Evolutionary conservation across 257 asterid genomes (phyloP).

Genomic region (Solanum piurae): DNA sequence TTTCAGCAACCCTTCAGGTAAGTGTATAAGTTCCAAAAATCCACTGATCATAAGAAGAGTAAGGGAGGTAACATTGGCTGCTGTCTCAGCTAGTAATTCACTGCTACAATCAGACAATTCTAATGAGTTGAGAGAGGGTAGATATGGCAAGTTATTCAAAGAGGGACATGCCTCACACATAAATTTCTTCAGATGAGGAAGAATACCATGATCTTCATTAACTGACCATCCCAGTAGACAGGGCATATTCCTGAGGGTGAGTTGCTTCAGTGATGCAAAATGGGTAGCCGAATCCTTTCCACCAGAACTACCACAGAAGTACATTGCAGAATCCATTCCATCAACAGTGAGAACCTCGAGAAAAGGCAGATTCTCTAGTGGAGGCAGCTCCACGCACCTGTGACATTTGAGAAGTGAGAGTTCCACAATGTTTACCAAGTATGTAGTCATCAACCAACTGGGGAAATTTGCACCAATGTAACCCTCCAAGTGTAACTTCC

Average conservation of each 20-base stretch:
- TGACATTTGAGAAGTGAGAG: slow-evolving; percentile 1
- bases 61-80: background rate
- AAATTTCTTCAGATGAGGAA: background rate
- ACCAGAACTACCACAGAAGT: background rate
- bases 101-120: background rate
- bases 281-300: background rate
- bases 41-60: slow-evolving; percentile 5
- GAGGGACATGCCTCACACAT: background rate
- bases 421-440: background rate
- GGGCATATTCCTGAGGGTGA: slow-evolving; percentile 1
- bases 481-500: background rate
- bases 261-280: slow-evolving; percentile 1
- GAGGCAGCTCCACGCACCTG: slow-evolving; percentile 3
- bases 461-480: slow-evolving; percentile 4
- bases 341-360: background rate
- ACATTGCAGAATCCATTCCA: slow-evolving; percentile 8
- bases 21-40: background rate
- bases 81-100: background rate
- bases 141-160: background rate
- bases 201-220: background rate
- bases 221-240: slow-evolving; percentile 2
- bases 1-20: slow-evolving; percentile 2
- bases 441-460: background rate
- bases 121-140: background rate
- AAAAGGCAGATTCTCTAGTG: background rate